phyloP scores from a whole-genome alignment of 805 yeast genomes.

The Saturnispora besseyi region DNA sequence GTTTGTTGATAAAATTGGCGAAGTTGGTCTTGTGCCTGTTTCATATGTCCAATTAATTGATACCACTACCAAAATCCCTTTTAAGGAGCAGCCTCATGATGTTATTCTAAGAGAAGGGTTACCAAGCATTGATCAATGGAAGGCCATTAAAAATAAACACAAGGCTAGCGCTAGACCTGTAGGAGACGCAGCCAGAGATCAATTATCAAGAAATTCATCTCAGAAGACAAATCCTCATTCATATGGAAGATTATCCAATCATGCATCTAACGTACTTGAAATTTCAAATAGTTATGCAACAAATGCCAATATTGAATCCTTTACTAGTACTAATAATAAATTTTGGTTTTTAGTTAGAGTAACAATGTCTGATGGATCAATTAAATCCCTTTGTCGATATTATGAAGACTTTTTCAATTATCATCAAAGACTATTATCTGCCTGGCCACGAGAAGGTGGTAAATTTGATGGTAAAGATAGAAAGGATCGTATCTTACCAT shows the following conservation, averaged over 20 bases:
- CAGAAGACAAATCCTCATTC: background rate
- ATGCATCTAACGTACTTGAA: background rate
- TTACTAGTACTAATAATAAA: conserved; percentile 72
- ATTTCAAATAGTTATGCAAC: conserved; percentile 28
- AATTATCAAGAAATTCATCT: conserved; percentile 3
- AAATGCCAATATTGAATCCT: conserved; percentile 72
- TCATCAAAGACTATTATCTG: conserved; percentile 72
- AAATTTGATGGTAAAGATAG: conserved; percentile 63
- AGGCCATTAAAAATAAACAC: conserved; percentile 78
- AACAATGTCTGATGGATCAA: conserved; percentile 55
- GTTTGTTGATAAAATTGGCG: conserved; percentile 90
- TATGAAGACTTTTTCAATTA: conserved; percentile 95
- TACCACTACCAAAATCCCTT: conserved; percentile 55
- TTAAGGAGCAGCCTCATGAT: conserved; percentile 37
- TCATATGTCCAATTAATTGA: conserved; percentile 82
- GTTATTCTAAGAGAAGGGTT: conserved; percentile 54
- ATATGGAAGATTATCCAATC: background rate
- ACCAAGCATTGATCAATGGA: conserved; percentile 97
- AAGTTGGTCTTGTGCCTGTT: conserved; percentile 94
- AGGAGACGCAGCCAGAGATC: conserved; percentile 16
- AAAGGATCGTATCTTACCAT: conserved; percentile 76
- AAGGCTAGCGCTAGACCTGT: conserved; percentile 66
- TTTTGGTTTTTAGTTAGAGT: conserved; percentile 80
- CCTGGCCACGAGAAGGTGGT: conserved; percentile 90
- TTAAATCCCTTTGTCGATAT: conserved; percentile 69